Evolutionary conservation across 1,139 yeast species (phyloP).

Genomic region (Suhomyces atakaporum): DNA sequence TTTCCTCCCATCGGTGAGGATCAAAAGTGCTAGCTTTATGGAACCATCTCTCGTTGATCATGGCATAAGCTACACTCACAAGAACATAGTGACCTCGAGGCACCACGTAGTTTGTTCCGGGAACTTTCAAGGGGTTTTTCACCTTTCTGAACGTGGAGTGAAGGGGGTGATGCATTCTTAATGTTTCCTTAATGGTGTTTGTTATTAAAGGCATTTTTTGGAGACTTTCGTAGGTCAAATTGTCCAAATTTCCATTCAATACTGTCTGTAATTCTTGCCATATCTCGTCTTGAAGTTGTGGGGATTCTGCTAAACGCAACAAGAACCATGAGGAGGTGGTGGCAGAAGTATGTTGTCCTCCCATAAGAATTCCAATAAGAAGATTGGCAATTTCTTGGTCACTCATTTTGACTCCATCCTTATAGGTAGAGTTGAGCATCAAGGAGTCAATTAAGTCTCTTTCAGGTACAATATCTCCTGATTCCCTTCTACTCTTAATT

Average conservation of each 20-base stretch:
- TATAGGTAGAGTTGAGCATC: constrained; percentile 79
- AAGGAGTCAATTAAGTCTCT: constrained; percentile 88
- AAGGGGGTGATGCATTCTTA: constrained; percentile 93
- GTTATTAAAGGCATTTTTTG: constrained; percentile 79
- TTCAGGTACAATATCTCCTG: constrained; percentile 68
- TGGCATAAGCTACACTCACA: constrained; percentile 92
- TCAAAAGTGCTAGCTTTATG: constrained; percentile 68
- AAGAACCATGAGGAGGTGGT: constrained; percentile 94
- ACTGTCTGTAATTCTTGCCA: constrained; percentile 70
- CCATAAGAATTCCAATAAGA: constrained; percentile 94
- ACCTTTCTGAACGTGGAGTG: constrained; percentile 96
- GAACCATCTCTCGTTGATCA: constrained; percentile 74
- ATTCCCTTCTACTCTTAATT: constrained; percentile 68
- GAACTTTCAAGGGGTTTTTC: constrained; percentile 71
- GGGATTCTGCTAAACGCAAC: constrained; percentile 83
- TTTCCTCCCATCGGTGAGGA: constrained; percentile 84
- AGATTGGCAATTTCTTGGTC: constrained; percentile 93
- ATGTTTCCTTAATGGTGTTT: constrained; percentile 84
- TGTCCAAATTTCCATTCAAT: constrained; percentile 51
- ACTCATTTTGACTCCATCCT: constrained; percentile 90
- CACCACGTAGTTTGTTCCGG: constrained; percentile 74
- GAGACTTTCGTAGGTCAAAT: constrained; percentile 75
- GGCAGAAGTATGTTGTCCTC: constrained; percentile 98
- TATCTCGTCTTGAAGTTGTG: constrained; percentile 77
- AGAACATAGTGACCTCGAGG: constrained; percentile 88